These are phyloP conservation scores for Gardenia jasminoides DNA, from an alignment of 257 asterid species.

Conservation along the genomic window DNA sequence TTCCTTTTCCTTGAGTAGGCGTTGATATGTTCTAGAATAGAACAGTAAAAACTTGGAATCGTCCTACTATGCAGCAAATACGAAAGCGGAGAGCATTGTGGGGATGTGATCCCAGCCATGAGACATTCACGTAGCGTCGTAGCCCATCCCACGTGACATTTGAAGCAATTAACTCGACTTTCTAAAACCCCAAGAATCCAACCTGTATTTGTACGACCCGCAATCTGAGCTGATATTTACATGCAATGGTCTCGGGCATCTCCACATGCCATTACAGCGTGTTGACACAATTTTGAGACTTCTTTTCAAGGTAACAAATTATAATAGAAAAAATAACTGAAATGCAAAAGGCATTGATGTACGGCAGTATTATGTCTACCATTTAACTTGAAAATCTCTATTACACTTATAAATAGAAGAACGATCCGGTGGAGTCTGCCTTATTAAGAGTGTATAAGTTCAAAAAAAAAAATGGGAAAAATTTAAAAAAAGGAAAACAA, in stretches of 20 bases:
- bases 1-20: too few species aligned
- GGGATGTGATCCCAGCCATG: too few species aligned
- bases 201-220: neutral
- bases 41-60: too few species aligned
- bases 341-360: neutral
- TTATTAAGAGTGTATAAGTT: constrained; percentile 28
- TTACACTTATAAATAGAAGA: constrained; percentile 3
- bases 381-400: constrained; percentile 1
- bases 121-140: too few species aligned
- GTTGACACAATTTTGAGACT: neutral
- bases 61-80: too few species aligned
- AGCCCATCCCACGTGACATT: neutral
- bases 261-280: neutral
- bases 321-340: neutral
- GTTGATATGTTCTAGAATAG: too few species aligned
- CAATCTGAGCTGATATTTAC: neutral
- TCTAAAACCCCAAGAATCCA: neutral
- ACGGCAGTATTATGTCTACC: neutral
- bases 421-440: constrained; percentile 7
- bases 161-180: neutral
- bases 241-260: neutral
- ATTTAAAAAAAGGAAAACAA: constrained; percentile 24
- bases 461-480: constrained; percentile 8
- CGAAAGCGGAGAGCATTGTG: too few species aligned
- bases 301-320: neutral